Evolutionary conservation across 2,329 filamentous ascomycete genomes (phyloP), one percentile per base, ranked within the genome.

Genomic region (Laburnicola sp.): DNA sequence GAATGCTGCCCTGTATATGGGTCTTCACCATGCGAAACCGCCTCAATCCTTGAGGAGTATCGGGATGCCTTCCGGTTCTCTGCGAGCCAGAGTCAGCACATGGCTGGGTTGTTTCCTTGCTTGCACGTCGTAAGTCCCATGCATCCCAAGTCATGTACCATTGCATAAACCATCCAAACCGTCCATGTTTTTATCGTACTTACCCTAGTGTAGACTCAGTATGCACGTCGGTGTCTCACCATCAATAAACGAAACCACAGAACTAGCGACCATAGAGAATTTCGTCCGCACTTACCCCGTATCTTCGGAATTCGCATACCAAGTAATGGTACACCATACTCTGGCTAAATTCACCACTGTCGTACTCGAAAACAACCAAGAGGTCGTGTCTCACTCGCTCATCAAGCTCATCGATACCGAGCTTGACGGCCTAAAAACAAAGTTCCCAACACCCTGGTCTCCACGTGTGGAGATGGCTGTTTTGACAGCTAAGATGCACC

Each of bases 1-100:
- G 32, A 63, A 65, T 48, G 55, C 62, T 35, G 58, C 62, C 10
- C 37, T 63, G 36, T 59, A 62, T 37, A 58, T 59, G 57, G 62
- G 62, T 1, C 41, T 65, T 11, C 55, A 65, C 38, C 55, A 53
- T 22, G 37, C 53, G 8, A 62, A 56, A 25, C 54, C 52, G 1
- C 26, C 53, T 2, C 57, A 52, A 3, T 59, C 59, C 2, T 41
- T 60, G 6, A 48, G 53, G 27, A 62, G 53, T 48, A 59, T 62
- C 32, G 56, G 56, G 8, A 54, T 60, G 2, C 37, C 49, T 31
- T 48, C 60, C 7, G 59, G 55, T 6, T 51, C 51, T 32, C 36
- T 52, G 11, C 54, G 48, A 23, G 51, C 57, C 6, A 60, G 60
- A 48, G 57, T 53, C 2, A 54, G 44, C 23, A 59, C 62, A 27